Conservation (phyloP, 2,329 filamentous ascomycete genomes). For the Leptographium flavum region DNA sequence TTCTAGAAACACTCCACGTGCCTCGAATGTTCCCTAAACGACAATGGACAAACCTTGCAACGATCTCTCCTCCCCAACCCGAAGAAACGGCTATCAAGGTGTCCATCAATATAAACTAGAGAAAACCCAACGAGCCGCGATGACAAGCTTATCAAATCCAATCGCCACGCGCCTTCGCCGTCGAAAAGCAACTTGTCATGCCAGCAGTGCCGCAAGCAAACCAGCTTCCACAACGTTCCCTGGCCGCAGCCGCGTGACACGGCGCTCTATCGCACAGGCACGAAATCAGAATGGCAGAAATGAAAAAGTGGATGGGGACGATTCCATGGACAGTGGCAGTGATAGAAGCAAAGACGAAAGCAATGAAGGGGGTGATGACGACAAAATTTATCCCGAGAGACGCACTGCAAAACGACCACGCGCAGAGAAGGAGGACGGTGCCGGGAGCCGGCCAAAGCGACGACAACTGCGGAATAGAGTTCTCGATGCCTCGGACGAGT, state of each 20-base stretch:
- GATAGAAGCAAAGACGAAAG: background rate
- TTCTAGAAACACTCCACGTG: no score
- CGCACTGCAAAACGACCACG: background rate
- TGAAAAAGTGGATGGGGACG: conserved; percentile 3
- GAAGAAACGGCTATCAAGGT: background rate
- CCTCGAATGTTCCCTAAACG: no score
- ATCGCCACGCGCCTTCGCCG: conserved; percentile 5
- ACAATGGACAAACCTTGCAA: no score
- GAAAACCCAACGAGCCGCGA: background rate
- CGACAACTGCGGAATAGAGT: background rate
- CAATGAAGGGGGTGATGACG: background rate
- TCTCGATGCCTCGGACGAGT: background rate
- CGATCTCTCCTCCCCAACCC: background rate
- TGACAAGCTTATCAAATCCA: background rate
- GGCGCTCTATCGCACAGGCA: conserved; percentile 2
- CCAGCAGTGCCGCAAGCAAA: background rate
- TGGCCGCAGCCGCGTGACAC: conserved; percentile 6
- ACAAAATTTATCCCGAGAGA: background rate
- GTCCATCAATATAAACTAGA: background rate
- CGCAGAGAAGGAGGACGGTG: background rate
- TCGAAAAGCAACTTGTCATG: background rate
- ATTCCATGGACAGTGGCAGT: background rate
- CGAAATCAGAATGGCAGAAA: conserved; percentile 1
- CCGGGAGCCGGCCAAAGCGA: background rate
- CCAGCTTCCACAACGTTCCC: background rate